Percentiles rank a stretch among this genome's conserved stretches.
Evolutionary conservation across 2,329 filamentous ascomycete species (phyloP).

Genomic region (Penicillium psychrosexuale): DNA sequence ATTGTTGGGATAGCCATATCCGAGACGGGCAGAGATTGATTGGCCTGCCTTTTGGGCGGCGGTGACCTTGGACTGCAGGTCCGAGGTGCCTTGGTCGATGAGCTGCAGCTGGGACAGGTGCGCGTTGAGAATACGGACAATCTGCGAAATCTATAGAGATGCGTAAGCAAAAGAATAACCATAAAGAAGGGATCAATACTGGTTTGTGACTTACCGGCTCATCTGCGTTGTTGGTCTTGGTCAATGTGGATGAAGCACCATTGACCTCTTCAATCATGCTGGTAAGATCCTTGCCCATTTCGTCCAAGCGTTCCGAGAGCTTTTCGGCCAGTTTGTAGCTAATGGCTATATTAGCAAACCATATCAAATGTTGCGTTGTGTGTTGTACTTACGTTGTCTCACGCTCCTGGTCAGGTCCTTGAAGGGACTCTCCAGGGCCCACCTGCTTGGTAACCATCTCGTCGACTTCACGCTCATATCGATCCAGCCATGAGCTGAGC

Average conservation of each 20-base stretch:
- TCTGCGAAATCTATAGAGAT: slow-evolving; percentile 72
- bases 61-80: slow-evolving; percentile 76
- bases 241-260: slow-evolving; percentile 80
- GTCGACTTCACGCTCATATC: slow-evolving; percentile 89
- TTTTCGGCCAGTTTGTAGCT: slow-evolving; percentile 90
- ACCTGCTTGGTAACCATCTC: slow-evolving; percentile 78
- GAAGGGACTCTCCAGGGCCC: slow-evolving; percentile 69
- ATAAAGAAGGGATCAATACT: slow-evolving; percentile 14
- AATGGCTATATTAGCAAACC: slow-evolving; percentile 20
- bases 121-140: slow-evolving; percentile 89
- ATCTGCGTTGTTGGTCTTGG: slow-evolving; percentile 83
- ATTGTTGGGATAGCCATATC: slow-evolving; percentile 37
- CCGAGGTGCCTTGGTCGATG: slow-evolving; percentile 81
- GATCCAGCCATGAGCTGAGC: slow-evolving; percentile 79
- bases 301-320: slow-evolving; percentile 82
- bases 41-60: slow-evolving; percentile 77
- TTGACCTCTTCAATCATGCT: slow-evolving; percentile 99
- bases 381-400: slow-evolving; percentile 69
- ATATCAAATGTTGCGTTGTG: not conserved
- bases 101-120: slow-evolving; percentile 89
- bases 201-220: slow-evolving; percentile 66
- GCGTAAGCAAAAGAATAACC: slow-evolving; percentile 10
- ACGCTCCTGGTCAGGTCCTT: slow-evolving; percentile 90
- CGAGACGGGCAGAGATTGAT: slow-evolving; percentile 44
- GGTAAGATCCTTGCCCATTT: slow-evolving; percentile 86